Evolutionary conservation across 345 rosid genomes (phyloP).

Genomic region (Syzygium oleosum): DNA sequence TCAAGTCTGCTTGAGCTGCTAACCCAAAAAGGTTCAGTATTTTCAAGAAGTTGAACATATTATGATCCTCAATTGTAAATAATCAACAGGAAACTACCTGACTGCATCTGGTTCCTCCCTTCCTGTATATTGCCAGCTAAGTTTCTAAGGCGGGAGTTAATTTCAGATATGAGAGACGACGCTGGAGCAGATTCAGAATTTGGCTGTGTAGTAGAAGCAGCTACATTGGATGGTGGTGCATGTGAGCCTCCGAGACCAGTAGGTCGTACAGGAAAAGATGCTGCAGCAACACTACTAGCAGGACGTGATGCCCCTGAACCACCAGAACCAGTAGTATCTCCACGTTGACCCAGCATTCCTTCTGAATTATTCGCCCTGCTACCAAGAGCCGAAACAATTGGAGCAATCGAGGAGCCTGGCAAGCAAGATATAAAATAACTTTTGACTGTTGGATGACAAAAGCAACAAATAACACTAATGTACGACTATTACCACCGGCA

Average conservation of each 20-base stretch:
- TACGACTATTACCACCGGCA: constrained; percentile 54
- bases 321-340: constrained; percentile 21
- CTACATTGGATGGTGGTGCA: constrained; percentile 18
- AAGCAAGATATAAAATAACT: constrained; percentile 5
- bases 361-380: constrained; percentile 39
- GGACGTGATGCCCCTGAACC: constrained; percentile 30
- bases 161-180: constrained; percentile 27
- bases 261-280: constrained; percentile 38
- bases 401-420: constrained; percentile 47
- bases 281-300: constrained; percentile 35
- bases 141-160: constrained; percentile 42
- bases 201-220: constrained; percentile 26
- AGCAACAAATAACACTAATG: not conserved
- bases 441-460: not conserved
- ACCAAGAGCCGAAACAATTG: constrained; percentile 44
- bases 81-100: constrained; percentile 31
- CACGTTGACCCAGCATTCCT: constrained; percentile 43
- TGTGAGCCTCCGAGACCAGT: constrained; percentile 16
- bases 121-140: constrained; percentile 35
- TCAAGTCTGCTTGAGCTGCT: constrained; percentile 20
- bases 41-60: not conserved
- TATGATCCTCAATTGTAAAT: not conserved
- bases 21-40: constrained; percentile 3
- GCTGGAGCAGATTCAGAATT: constrained; percentile 12
- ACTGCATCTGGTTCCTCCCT: constrained; percentile 33